Evolutionary conservation across 2,329 filamentous ascomycete genomes (phyloP).

Genomic region (Claviceps sp.): DNA sequence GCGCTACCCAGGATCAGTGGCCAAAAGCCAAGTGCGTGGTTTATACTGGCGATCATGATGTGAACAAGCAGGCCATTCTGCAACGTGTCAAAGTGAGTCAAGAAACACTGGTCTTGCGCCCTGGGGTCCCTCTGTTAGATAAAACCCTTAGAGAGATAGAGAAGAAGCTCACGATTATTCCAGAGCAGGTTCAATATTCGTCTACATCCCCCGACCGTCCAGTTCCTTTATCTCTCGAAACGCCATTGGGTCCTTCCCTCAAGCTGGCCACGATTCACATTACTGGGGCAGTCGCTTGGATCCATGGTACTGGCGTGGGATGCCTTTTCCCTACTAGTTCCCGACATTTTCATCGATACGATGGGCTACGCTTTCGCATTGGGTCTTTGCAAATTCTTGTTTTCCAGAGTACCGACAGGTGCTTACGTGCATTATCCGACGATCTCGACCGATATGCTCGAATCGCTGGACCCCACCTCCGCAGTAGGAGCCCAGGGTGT

Average conservation of each 20-base stretch:
- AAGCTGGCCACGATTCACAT: conserved; percentile 83
- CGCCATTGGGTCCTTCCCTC: conserved; percentile 74
- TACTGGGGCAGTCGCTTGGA: conserved; percentile 85
- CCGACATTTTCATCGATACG: conserved; percentile 90
- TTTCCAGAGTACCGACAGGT: conserved; percentile 66
- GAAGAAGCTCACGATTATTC: conserved; percentile 1
- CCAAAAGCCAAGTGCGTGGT: conserved; percentile 81
- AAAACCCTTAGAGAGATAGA: background rate
- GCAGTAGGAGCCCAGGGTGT: conserved; percentile 52
- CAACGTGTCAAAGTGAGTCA: conserved; percentile 53
- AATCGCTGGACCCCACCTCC: conserved; percentile 55
- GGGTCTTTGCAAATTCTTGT: conserved; percentile 69
- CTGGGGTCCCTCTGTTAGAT: background rate
- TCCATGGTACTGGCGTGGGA: conserved; percentile 82
- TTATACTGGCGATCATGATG: conserved; percentile 91
- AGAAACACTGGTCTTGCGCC: background rate
- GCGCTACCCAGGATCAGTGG: conserved; percentile 79
- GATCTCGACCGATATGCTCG: conserved; percentile 95
- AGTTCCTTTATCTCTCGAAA: conserved; percentile 83
- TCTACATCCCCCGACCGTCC: conserved; percentile 67
- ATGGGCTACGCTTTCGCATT: conserved; percentile 95
- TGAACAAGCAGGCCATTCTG: conserved; percentile 67
- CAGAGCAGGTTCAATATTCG: conserved; percentile 84
- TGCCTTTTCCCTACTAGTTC: conserved; percentile 80
- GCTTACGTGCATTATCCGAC: conserved; percentile 98